Base-by-base conservation (phyloP, 2,329 filamentous ascomycete species). In the Aureobasidium sp. region DNA sequence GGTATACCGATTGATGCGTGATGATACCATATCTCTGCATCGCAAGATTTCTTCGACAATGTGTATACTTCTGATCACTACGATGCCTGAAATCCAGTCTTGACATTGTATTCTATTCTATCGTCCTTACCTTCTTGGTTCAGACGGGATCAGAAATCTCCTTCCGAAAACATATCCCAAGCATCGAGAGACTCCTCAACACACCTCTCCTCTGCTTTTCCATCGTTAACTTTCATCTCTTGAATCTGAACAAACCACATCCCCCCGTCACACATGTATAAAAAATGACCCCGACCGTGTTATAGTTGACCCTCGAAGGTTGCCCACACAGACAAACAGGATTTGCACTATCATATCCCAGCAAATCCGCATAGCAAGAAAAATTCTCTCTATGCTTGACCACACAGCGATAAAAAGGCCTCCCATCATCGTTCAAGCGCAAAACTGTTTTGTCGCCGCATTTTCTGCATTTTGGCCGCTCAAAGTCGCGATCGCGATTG, bases 1-100 rank as follows among this genome's bases (percentile, higher is more conserved):
- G 62, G 62, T 11, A 47, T 63, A n/a, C 62, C 58, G 0, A 54
- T 63, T 13, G 42, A 62, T 8, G 61, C 41, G 2, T 57, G n/a
- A 36, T 3, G 34, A 7, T 16, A 10, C 29, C 14, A 9, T 25
- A 14, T 11, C 21, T 25, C 21, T 21, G 21, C 21, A 21, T 21
- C 21, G 21, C 21, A 21, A 21, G 21, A 21, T 21, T 21, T 21
- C 21, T 21, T 21, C 21, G 21, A 37, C 36, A 16, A 39, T 6
- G 14, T 48, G 44, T 7, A 48, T 30, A 29, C 14, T n/a, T n/a
- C 2, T 44, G 41, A 25, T 6, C 21, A 13, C 11, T 13, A 11
- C 41, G 1, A 30, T 29, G 44, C 27, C 44, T 48, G 27, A n/a
- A 16, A 14, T 3, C 10, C 29, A 48, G 27, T 29, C 7, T 32